A percentile compares a stretch with the other conserved stretches of the same genome.
phyloP scores from a whole-genome alignment of 148 eudicot genomes.

The Selenicereus undatus region DNA sequence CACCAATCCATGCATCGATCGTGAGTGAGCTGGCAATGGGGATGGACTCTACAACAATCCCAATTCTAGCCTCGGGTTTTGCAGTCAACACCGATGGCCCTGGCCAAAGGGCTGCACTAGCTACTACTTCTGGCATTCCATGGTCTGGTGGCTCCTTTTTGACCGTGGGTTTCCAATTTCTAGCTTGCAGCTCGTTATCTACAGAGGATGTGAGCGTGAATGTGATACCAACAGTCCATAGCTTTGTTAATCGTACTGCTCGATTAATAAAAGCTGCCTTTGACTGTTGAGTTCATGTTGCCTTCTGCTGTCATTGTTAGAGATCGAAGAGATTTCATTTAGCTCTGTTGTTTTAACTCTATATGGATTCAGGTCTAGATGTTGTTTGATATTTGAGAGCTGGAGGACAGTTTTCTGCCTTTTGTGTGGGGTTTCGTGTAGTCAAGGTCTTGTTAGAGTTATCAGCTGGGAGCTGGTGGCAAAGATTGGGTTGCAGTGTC shows the following conservation, averaged over 20 bases:
- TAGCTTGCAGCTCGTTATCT: slow-evolving; percentile 14
- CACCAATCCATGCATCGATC: slow-evolving; percentile 31
- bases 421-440: too few species aligned
- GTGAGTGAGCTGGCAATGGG: slow-evolving; percentile 23
- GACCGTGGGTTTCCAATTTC: slow-evolving; percentile 42
- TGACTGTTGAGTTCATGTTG: background rate
- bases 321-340: background rate
- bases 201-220: slow-evolving; percentile 18
- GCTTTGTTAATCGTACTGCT: slow-evolving; percentile 24
- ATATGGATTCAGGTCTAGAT: background rate
- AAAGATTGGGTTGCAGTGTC: background rate
- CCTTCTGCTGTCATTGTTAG: background rate
- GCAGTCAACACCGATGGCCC: slow-evolving; percentile 32
- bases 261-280: slow-evolving; percentile 28
- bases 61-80: slow-evolving; percentile 51
- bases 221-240: slow-evolving; percentile 12
- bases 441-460: too few species aligned
- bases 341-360: background rate
- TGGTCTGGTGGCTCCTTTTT: slow-evolving; percentile 35
- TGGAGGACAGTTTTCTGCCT: background rate
- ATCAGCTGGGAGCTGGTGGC: too few species aligned
- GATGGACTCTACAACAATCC: slow-evolving; percentile 24
- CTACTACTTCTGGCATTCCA: slow-evolving; percentile 12
- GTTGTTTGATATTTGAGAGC: background rate
- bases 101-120: slow-evolving; percentile 1